A percentile compares a stretch with the other conserved stretches of the same genome.
Evolutionary conservation across 192 early-diverging fungal species (phyloP).

Genomic region (Coemansia sp.): DNA sequence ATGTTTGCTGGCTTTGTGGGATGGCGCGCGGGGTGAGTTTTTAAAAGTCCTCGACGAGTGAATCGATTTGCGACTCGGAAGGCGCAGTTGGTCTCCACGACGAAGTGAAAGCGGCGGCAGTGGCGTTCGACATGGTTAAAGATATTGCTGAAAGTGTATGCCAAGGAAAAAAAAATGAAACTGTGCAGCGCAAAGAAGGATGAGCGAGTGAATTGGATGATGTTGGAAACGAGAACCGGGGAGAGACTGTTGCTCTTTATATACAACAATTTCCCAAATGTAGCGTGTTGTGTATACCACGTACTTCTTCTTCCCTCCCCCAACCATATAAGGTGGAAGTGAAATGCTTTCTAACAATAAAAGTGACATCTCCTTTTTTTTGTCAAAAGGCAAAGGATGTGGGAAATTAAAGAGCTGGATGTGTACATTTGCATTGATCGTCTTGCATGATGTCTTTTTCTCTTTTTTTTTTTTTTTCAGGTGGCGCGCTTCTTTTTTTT

Average conservation of each 20-base stretch:
- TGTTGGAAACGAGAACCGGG: background rate
- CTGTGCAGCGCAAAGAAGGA: background rate
- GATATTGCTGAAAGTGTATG: background rate
- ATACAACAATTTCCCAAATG: background rate
- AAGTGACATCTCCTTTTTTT: background rate
- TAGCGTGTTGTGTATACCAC: background rate
- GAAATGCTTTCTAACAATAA: background rate
- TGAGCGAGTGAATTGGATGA: background rate
- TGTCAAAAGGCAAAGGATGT: background rate
- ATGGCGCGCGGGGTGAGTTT: background rate
- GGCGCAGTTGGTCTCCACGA: constrained; percentile 27
- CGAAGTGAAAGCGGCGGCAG: background rate
- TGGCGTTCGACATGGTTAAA: background rate
- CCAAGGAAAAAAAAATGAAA: background rate
- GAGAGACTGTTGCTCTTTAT: background rate
- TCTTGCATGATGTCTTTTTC: background rate
- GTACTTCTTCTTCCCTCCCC: background rate
- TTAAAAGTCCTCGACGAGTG: constrained; percentile 19
- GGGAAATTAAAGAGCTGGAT: background rate
- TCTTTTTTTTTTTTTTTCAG: background rate
- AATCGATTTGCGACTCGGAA: constrained; percentile 25
- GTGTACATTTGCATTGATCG: background rate
- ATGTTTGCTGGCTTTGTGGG: background rate
- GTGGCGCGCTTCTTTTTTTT: background rate
- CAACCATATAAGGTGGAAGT: background rate